Evolutionary conservation across 768 basidiomycete species (phyloP).

Genomic region (Mrakia blollopis): DNA sequence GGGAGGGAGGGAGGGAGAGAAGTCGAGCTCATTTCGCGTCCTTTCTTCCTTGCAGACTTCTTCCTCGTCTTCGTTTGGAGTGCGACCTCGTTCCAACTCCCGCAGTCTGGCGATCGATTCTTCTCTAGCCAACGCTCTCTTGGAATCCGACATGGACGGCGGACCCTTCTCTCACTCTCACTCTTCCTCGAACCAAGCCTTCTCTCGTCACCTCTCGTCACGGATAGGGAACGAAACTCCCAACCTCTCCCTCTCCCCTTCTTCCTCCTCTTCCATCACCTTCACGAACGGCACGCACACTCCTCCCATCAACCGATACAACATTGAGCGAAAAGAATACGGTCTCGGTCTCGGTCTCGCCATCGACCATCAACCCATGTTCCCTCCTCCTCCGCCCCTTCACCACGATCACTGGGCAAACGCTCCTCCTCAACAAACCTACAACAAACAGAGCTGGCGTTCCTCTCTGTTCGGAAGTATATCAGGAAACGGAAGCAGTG

Average conservation of each 20-base stretch:
- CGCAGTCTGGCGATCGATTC: not conserved
- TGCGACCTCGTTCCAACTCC: not conserved
- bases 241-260: too few relatives aligned
- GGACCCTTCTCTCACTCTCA: not conserved
- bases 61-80: too few relatives aligned
- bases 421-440: not conserved
- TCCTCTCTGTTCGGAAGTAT: too few relatives aligned
- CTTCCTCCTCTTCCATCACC: too few relatives aligned
- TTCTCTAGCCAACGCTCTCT: not conserved
- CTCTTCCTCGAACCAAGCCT: not conserved
- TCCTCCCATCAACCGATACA: not conserved
- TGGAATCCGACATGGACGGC: not conserved
- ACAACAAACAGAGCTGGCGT: not conserved
- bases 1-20: not conserved
- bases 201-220: not conserved
- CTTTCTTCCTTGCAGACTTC: too few relatives aligned
- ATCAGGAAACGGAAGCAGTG: not conserved
- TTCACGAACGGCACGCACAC: not conserved
- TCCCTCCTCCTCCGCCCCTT: not conserved
- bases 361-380: not conserved
- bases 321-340: not conserved
- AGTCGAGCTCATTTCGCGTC: not conserved
- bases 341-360: not conserved
- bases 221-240: not conserved
- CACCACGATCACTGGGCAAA: not conserved